Evolutionary conservation across 352 stramenopile genomes (phyloP), one percentile per base, ranked within the genome.

Genomic region (Paralagenidium karlingii): DNA sequence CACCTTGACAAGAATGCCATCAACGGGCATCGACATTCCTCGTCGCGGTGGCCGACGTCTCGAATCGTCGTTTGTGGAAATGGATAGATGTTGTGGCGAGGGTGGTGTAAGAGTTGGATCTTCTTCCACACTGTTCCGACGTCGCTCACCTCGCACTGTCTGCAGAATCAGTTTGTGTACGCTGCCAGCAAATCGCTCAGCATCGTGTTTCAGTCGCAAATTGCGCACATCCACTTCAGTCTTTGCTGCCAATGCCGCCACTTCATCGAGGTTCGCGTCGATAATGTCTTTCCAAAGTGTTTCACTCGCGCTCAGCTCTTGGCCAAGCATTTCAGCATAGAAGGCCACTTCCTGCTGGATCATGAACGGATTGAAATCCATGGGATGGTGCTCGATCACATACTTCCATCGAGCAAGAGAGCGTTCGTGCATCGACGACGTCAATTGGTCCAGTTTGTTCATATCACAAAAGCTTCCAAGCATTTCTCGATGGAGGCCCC

Each of bases 151-250:
- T 15, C 43, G 42, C 27, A 41, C 43, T 21, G 51, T 54, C 16
- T 57, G 53, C 24, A 40, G 34, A 22, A 85, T 68, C 4, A 88
- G 48, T 38, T 84, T 83, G 49, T 83, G 75, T 20, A 83, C 70
- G 38, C 75, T 88, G 39, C 70, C 70, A 1, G 70, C 70, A 58
- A 84, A 85, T 28, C 73, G 77, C 47, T 85, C 70, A 10, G 68
- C 62, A n/a, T 68, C 61, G 37, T 77, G 61, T 44, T 88, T 88
- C 21, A 85, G 36, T 21, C 63, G 52, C n/a, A 63, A 55, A 31
- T 78, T 42, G 3, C 68, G 62, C 10, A 46, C 60, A 11, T 82
- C 63, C 11, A 65, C 48, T 36, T 53, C 55, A 12, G 40, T 36
- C 5, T 73, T 51, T 18, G 47, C 49, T 24, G 76, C 63, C 0